Base-by-base conservation (phyloP, 108 stramenopile species). In the Skeletonema costatum region DNA sequence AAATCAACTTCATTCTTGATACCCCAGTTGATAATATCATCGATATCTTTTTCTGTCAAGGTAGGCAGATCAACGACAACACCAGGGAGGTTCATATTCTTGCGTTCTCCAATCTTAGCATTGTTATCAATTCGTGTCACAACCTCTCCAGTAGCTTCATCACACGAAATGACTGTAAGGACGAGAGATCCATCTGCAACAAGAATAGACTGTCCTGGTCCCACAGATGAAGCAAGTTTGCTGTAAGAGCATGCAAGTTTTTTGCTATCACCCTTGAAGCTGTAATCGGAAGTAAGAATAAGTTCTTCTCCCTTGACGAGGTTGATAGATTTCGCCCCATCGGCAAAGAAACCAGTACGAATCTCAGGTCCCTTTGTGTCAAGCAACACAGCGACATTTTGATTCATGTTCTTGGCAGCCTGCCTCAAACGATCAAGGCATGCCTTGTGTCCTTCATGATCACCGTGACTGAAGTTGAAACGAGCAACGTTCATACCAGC, bases 351-450 rank as follows among this genome's bases (percentile, higher is more conserved):
- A 33, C 97, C 97, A n/a, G 93, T 81, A 69, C 97, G 93, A 64
- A 97, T 97, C 67, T 97, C 97, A 25, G 97, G 97, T 16, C 97
- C 97, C 80, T 95, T 96, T 73, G 94, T 96, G 73, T 97, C 95
- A 50, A 94, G 81, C 14, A 19, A 86, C 88, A 70, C 80, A 92
- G 90, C 92, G 71, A 92, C 76, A 63, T 92, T 81, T 65, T 74
- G 65, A 64, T 86, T 82, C 82, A 87, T 94, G 46, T 88, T 86
- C 35, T 67, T 80, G 10, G 90, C 86, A 10, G 92, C 91, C 66
- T 87, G 63, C 10, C 90, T 85, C 31, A 93, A 73, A 39, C 88
- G 75, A 72, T 91, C 87, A 58, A 93, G 73, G 16, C 81, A 87
- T 44, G 74, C 78, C 61, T 83, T 68, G 75, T 91, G 93, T 29